Evolutionary conservation across 768 basidiomycete species (phyloP).

Genomic region (Lanmaoa rubissima): DNA sequence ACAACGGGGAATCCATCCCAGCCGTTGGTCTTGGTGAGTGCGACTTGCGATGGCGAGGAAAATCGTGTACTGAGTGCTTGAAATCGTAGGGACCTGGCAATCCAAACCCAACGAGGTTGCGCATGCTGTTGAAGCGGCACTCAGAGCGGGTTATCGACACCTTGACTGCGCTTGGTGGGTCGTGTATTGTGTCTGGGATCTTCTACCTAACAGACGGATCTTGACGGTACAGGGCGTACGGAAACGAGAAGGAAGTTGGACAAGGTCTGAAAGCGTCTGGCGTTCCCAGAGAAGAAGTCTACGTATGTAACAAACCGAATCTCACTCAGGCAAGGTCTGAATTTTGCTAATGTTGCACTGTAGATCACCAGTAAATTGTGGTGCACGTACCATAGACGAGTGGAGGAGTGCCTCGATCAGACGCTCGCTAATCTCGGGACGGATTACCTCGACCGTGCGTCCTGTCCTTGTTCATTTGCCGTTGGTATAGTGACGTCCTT

Average conservation of each 20-base stretch:
- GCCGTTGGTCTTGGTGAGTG: conserved; percentile 55
- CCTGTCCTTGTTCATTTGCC: not conserved
- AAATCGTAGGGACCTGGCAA: conserved; percentile 71
- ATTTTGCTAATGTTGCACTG: not conserved
- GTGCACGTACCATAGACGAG: conserved; percentile 65
- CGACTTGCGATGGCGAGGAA: conserved; percentile 21
- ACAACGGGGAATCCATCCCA: conserved; percentile 57
- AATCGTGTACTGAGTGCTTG: not conserved
- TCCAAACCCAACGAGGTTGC: conserved; percentile 70
- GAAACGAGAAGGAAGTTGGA: conserved; percentile 83
- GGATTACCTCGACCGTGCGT: conserved; percentile 79
- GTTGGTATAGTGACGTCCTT: not conserved
- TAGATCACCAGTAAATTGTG: conserved; percentile 74
- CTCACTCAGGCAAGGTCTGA: not conserved
- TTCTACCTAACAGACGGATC: conserved; percentile 17
- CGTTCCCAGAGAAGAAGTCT: conserved; percentile 71
- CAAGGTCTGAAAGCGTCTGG: conserved; percentile 76
- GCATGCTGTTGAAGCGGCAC: conserved; percentile 67
- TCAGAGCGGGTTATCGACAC: conserved; percentile 77
- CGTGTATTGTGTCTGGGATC: not conserved
- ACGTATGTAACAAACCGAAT: conserved; percentile 38
- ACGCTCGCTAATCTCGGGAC: conserved; percentile 77
- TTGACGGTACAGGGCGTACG: conserved; percentile 47
- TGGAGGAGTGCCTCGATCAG: conserved; percentile 72
- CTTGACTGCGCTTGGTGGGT: conserved; percentile 65